Evolutionary conservation across 805 yeast species (phyloP).

Genomic region (Candida insectalens): DNA sequence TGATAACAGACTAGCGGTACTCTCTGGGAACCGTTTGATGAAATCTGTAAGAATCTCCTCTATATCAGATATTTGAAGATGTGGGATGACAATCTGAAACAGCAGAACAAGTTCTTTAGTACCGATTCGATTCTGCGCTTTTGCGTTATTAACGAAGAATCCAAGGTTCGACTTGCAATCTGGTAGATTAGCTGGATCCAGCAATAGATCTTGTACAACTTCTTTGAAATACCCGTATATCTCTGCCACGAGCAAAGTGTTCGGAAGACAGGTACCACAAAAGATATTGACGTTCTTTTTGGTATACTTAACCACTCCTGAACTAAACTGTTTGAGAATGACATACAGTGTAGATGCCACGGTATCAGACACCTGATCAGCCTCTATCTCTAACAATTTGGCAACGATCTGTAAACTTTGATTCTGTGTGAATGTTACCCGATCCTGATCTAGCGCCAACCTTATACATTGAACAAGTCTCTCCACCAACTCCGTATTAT

Average conservation of each 20-base stretch:
- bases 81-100: constrained; percentile 22
- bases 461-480: constrained; percentile 14
- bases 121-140: constrained; percentile 8
- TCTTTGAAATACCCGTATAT: constrained; percentile 2
- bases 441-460: constrained; percentile 8
- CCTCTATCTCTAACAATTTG: no score
- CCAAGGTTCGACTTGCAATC: constrained; percentile 23
- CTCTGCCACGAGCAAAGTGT: neutral
- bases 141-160: constrained; percentile 19
- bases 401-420: constrained; percentile 16
- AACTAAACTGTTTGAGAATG: constrained; percentile 12
- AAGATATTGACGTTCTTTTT: constrained; percentile 19
- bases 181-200: constrained; percentile 16
- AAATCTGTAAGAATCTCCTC: constrained; percentile 41
- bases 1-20: constrained; percentile 34
- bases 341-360: constrained; percentile 5
- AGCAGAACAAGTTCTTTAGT: constrained; percentile 17
- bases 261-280: constrained; percentile 16
- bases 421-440: constrained; percentile 15
- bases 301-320: constrained; percentile 13
- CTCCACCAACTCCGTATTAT: constrained; percentile 13
- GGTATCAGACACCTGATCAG: constrained; percentile 2
- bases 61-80: constrained; percentile 28
- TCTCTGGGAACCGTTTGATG: constrained; percentile 26
- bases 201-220: constrained; percentile 19